Evolutionary conservation across 1,284 basidiomycete genomes (phyloP), one percentile per base, ranked within the genome.

Genomic region (Moesziomyces parantarcticus): DNA sequence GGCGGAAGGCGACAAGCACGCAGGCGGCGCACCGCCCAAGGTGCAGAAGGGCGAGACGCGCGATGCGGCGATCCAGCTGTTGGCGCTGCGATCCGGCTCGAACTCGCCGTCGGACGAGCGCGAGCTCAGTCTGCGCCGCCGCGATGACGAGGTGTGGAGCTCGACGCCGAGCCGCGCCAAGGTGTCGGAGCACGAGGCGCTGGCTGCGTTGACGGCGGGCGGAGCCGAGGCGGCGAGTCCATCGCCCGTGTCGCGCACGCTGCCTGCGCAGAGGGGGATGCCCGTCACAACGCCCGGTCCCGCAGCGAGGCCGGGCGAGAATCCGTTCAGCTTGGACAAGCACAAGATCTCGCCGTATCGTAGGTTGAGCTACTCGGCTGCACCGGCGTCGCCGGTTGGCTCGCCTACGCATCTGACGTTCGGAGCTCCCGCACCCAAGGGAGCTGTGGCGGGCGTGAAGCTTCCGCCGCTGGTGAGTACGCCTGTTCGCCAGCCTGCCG

Each of bases 241-340:
- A 3, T 57, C 71, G 45, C 71, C 71, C 9, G 46, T 57, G 13
- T 60, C 71, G 18, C 52, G 61, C 39, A 49, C 70, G 18, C 49
- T 73, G 39, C 54, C 66, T 4, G 56, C 61, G 18, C 45, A 59
- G 22, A 50, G 68, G 7, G 55, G 44, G 3, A 55, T 75, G 52
- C 59, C 62, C 8, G 54, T 68, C 7, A 48, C 67, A 20, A 71
- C 72, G 7, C 66, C 66, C 10, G 62, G 62, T 16, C 63, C 67
- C 41, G 32, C 39, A 3, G 39, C 21, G 21, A 54, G 67, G 5
- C n/a, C 41, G 5, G 57, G 36, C 11, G 55, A 63, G 49, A 80
- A 80, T 53, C 78, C 78, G 3, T 80, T 80, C 57, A 78, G 72
- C 41, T 66, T 80, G 22, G 76, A 80, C 50, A 66, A 75, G 48